Base-by-base conservation (phyloP, 495 filamentous ascomycete species). In the Penicillium turbatum region DNA sequence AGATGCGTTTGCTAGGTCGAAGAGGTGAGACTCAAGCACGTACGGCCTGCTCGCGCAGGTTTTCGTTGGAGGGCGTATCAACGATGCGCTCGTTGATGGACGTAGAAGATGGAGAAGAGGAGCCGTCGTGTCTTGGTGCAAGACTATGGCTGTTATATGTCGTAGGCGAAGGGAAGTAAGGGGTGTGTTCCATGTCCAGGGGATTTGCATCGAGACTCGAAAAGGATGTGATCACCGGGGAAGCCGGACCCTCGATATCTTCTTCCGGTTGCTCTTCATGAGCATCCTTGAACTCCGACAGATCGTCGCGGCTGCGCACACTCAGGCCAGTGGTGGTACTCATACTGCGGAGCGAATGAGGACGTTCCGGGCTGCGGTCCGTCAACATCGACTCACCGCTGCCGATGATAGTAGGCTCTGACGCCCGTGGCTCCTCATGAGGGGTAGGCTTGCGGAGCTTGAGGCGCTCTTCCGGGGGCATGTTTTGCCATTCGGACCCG, bases 401-500 rank as follows among this genome's bases (percentile, higher is more conserved):
- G 36, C 69, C 69, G 17, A 68, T 27, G 5, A 69, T 50, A 9
- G 56, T 55, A 17, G 73, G 62, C n/a, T 79, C 74, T 1, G 72
- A 73, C 10, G 66, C 58, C 30, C 69, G 67, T 0, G 71, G 66
- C 35, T 79, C 78, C 12, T 80, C 77, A 12, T 68, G 67, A 29
- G 71, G 72, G 24, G 76, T 74, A 24, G 77, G 75, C 50, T 81
- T 83, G 11, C 78, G 76, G 7, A 78, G 65, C 39, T 79, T 77
- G 46, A 91, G 72, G 15, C 86, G 83, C 59, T 95, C 90, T 55
- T 95, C 90, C 1, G 85, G 77, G 3, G 86, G 81, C 71, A 93
- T 86, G 59, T 79, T 85, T 61, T 93, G 85, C 78, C 95, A 87
- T 59, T 97, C 95, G 34, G 84, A 86, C 7, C 92, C 92, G 68